phyloP scores from a whole-genome alignment of 148 eudicot species.

The Rhododendron simsii region DNA sequence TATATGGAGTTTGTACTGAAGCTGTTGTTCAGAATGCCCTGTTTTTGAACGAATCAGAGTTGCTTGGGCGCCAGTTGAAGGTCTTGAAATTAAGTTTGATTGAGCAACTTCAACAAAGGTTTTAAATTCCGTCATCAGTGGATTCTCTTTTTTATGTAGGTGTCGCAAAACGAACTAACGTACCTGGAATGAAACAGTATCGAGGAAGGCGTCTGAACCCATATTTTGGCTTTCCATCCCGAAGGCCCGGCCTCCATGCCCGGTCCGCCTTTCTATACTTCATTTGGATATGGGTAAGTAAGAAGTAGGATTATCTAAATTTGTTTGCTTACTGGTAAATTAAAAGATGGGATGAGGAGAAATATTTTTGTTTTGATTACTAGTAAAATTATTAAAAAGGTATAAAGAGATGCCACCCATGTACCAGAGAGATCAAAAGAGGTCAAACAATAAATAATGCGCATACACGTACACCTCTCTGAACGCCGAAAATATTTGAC shows the following conservation, averaged over 20 bases:
- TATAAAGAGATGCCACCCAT: not conserved
- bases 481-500: not conserved
- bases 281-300: conserved; percentile 82
- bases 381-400: not conserved
- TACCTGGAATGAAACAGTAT: conserved; percentile 68
- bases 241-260: conserved; percentile 59
- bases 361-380: not conserved
- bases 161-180: conserved; percentile 68
- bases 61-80: conserved; percentile 71
- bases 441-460: not conserved
- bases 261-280: conserved; percentile 45
- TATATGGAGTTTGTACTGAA: conserved; percentile 63
- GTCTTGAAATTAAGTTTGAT: conserved; percentile 12
- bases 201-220: conserved; percentile 59
- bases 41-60: conserved; percentile 53
- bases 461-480: not conserved
- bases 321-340: not conserved
- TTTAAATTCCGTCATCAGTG: not conserved
- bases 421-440: not conserved
- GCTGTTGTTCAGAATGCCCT: conserved; percentile 50
- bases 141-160: conserved; percentile 25
- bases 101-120: not conserved
- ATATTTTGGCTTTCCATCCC: conserved; percentile 36
- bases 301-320: conserved; percentile 1
- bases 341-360: not conserved